Base-by-base conservation (phyloP, 1,139 yeast species). In the Magnusiomyces clavatus region DNA sequence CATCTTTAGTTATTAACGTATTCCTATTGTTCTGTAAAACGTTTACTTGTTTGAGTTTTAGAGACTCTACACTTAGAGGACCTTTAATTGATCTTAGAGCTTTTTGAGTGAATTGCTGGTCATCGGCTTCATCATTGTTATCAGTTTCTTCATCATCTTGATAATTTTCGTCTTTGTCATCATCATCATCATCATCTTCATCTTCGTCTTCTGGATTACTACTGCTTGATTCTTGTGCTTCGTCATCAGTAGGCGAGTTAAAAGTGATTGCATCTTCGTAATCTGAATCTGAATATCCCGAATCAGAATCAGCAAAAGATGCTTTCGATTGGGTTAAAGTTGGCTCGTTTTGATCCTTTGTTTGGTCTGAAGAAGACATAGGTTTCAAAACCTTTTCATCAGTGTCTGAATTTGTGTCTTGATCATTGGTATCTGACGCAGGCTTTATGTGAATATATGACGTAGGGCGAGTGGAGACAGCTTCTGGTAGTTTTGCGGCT, bases 401-500 rank as follows among this genome's bases (percentile, higher is more conserved):
- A 24, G 14, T 29, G 14, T 43, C 46, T n/a, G 46, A 43, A 13
- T 43, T 36, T 11, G n/a, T 12, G 34, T 37, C 39, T n/a, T n/a
- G 16, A 14, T 37, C 39, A 10, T 4, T n/a, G 10, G n/a, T 14
- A 12, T 37, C 39, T 4, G 39, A 13, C 5, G n/a, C 54, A 19
- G 60, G 58, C 48, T 58, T 61, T 46, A 53, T 50, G 40, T 59
- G 57, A 53, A 54, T 49, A 43, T 51, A 54, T 13, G 51, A 46
- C 13, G 52, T 52, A 1, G 63, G 60, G 31, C 57, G 61, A 41
- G 63, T 59, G 8, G 69, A 63, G 36, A 67, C 67, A n/a, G 68
- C 61, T 58, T 73, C 77, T 2, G 75, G 72, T 42, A 61, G 62
- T 51, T 64, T 67, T 4, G 83, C 85, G 13, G 78, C 73, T 49